These are phyloP conservation scores for Venturia pyrina DNA, from an alignment of 2,329 filamentous ascomycete species.

Conservation along the genomic window DNA sequence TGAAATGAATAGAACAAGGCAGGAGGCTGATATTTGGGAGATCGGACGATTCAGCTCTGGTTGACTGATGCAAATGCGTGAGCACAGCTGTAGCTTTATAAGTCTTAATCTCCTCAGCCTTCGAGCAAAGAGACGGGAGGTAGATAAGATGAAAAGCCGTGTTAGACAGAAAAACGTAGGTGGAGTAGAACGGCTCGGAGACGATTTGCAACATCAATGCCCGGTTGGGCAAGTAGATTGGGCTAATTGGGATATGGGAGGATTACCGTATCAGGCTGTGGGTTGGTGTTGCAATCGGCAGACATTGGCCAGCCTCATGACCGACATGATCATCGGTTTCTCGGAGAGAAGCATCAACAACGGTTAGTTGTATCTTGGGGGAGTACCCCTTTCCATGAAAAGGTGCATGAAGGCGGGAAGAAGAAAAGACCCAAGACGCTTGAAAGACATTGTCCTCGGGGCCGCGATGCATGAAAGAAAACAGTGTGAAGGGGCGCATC, in stretches of 20 bases:
- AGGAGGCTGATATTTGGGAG: neutral
- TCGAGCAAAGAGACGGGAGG: neutral
- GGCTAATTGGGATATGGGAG: neutral
- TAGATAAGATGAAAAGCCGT: neutral
- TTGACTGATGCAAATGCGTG: neutral
- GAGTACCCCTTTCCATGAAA: neutral
- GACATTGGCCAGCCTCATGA: conserved; percentile 1
- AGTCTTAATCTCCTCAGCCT: neutral
- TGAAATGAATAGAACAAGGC: neutral
- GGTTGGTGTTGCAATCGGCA: neutral
- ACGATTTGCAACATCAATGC: neutral
- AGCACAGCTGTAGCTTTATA: neutral
- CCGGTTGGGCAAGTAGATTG: neutral
- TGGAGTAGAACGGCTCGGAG: neutral
- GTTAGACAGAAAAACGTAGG: conserved; percentile 1
- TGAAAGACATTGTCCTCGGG: neutral
- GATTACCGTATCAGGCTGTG: neutral
- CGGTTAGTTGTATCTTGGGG: neutral
- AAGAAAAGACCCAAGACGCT: neutral
- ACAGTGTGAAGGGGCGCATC: neutral
- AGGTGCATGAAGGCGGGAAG: neutral
- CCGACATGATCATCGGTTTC: neutral
- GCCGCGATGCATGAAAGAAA: too few relatives aligned
- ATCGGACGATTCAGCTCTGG: neutral
- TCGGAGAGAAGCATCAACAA: neutral